phyloP scores from a whole-genome alignment of 345 rosid genomes.

The Toxicodendron radicans region DNA sequence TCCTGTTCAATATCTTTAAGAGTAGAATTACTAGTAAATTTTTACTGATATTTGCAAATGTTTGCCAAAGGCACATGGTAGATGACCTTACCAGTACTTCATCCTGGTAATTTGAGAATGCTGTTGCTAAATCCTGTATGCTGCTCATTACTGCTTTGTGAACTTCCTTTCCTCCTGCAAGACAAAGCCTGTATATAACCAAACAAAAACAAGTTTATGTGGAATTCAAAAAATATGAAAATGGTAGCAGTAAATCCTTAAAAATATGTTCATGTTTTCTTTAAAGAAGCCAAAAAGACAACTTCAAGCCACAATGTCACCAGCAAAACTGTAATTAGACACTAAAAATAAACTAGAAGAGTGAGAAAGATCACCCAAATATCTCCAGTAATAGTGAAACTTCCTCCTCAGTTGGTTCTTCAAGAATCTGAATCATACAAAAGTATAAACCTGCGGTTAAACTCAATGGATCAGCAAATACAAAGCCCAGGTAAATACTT shows the following conservation, averaged over 20 bases:
- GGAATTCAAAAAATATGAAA: slow-evolving; percentile 10
- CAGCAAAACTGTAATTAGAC: not conserved
- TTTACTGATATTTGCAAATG: not conserved
- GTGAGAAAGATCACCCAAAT: slow-evolving; percentile 59
- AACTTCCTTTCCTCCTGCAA: slow-evolving; percentile 75
- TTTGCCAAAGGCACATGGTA: slow-evolving; percentile 18
- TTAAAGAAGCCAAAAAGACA: not conserved
- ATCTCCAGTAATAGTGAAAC: slow-evolving; percentile 68
- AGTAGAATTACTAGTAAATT: not conserved
- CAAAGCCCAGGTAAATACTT: slow-evolving; percentile 27
- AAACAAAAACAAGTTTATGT: slow-evolving; percentile 30
- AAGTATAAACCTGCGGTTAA: slow-evolving; percentile 76
- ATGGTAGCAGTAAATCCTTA: slow-evolving; percentile 7
- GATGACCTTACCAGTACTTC: slow-evolving; percentile 73
- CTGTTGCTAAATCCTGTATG: slow-evolving; percentile 58
- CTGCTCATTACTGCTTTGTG: slow-evolving; percentile 57
- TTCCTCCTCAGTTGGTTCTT: slow-evolving; percentile 89
- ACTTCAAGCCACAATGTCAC: not conserved
- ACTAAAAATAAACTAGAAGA: slow-evolving; percentile 6
- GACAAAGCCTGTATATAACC: slow-evolving; percentile 74
- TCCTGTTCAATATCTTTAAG: not conserved
- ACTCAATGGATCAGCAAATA: slow-evolving; percentile 68
- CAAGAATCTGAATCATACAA: slow-evolving; percentile 89
- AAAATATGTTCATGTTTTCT: not conserved
- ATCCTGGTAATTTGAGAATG: slow-evolving; percentile 67